Conservation (phyloP, 179 eudicot species). For the Silene coronaria region DNA sequence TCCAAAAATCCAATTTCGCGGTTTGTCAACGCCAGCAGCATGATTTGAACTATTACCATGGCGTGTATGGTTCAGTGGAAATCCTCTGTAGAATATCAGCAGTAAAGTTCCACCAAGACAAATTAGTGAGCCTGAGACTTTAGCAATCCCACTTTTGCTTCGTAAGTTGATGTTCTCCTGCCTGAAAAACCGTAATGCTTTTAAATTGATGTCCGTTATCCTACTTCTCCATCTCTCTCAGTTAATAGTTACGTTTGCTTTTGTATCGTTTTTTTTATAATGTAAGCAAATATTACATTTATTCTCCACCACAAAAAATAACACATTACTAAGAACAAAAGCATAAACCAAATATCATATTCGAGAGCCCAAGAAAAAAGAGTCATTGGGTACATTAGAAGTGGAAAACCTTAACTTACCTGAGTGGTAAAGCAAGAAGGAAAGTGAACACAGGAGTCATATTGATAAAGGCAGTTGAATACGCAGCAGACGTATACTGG, state of each 20-base stretch:
- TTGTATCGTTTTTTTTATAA: too few species aligned
- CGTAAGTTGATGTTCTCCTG: constrained; percentile 55
- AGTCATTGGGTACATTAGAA: too few species aligned
- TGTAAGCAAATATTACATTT: too few species aligned
- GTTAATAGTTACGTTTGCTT: not conserved
- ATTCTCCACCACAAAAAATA: not conserved
- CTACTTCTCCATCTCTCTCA: not conserved
- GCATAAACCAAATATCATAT: too few species aligned
- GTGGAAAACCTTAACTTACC: constrained; percentile 34
- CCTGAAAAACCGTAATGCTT: constrained; percentile 35
- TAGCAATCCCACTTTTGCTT: constrained; percentile 55
- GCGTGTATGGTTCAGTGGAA: constrained; percentile 33
- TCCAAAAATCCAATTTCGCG: constrained; percentile 41
- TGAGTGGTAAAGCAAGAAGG: constrained; percentile 52
- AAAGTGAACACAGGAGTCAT: constrained; percentile 66
- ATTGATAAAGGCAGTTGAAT: constrained; percentile 65
- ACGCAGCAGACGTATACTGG: constrained; percentile 64
- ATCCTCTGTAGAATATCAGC: constrained; percentile 62
- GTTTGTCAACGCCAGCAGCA: constrained; percentile 3
- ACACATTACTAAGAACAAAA: too few species aligned
- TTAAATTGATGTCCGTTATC: not conserved
- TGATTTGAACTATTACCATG: constrained; percentile 5
- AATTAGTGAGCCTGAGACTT: constrained; percentile 49
- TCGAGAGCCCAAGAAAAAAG: too few species aligned
- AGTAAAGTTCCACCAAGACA: constrained; percentile 48